Base-by-base conservation (phyloP, 2,329 filamentous ascomycete species). In the Sporothrix brasiliensis region DNA sequence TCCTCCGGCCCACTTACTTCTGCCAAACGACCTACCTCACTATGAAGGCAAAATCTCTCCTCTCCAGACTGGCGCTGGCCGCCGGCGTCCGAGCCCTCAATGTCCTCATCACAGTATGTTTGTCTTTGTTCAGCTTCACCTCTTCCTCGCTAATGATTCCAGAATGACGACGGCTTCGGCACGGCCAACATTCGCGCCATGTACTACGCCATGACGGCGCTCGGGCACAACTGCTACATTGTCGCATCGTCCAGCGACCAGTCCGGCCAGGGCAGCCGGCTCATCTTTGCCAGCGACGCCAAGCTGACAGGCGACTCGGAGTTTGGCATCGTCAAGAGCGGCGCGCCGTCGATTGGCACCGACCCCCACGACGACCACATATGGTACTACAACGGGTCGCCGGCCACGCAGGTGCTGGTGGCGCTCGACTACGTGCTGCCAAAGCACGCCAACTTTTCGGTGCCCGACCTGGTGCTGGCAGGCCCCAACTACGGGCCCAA, bases 341-440 rank as follows among this genome's bases (percentile, higher is more conserved):
- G 84, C 5, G 78, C 81, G 0, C 83, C 83, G 3, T 82, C 83
- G 0, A 74, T 86, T 30, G 86, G 87, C 60, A 79, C 78, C 19
- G 85, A 87, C 73, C 85, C 84, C 14, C 75, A 77, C 24, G 84
- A 88, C 70, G 79, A 79, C 68, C 81, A 86, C 72, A 86, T 88
- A 73, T 88, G 84, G 84, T 88, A 88, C 75, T 88, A 87, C 77
- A 86, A 88, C 68, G 86, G 86, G 27, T 88, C 86, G 0, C 85
- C 86, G 0, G 84, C 84, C 0, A 83, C 85, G 0, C 85, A 83
- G 74, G 85, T 84, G 1, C 84, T 87, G 70, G 84, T 88, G 5
- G 85, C 82, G 1, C 80, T 88, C 6, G 85, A 88, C 78, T 86
- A 84, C 58, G 83, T 88, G 10, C 79, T 88, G 19, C 85, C 85